These are phyloP conservation scores for Adiantum capillusveneris DNA, from an alignment of 75 land plant species.

Conservation along the genomic window DNA sequence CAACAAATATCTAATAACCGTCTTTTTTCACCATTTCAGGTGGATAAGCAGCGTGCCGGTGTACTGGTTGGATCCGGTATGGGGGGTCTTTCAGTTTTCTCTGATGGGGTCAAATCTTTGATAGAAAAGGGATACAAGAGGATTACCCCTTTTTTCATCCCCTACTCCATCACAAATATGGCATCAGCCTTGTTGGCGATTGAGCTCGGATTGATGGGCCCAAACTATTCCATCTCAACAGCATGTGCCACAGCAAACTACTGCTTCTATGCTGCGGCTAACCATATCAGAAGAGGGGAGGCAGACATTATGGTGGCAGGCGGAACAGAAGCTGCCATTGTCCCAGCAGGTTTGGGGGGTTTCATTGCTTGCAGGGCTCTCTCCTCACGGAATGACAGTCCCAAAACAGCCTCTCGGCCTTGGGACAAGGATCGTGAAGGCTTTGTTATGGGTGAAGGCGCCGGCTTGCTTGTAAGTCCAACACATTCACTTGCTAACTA, in stretches of 20 bases:
- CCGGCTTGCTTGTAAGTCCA: slow-evolving; percentile 31
- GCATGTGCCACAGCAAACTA: slow-evolving; percentile 49
- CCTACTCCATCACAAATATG: slow-evolving; percentile 44
- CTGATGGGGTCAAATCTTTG: slow-evolving; percentile 34
- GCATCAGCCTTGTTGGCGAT: slow-evolving; percentile 41
- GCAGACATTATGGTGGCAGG: slow-evolving; percentile 49
- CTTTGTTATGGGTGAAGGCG: slow-evolving; percentile 52
- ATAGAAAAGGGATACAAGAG: slow-evolving; percentile 38
- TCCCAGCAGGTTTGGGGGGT: slow-evolving; percentile 38
- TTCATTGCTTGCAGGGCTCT: slow-evolving; percentile 46
- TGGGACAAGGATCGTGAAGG: slow-evolving; percentile 51
- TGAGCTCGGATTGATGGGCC: slow-evolving; percentile 40
- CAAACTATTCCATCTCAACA: slow-evolving; percentile 48
- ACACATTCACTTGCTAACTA: not conserved
- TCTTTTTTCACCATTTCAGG: too few relatives aligned
- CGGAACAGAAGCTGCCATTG: slow-evolving; percentile 47
- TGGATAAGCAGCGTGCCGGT: slow-evolving; percentile 32
- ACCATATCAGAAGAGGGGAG: slow-evolving; percentile 39
- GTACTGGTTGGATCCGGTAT: slow-evolving; percentile 42
- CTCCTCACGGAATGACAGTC: slow-evolving; percentile 40
- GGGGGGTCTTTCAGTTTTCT: slow-evolving; percentile 35
- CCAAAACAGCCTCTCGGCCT: slow-evolving; percentile 42
- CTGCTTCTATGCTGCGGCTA: slow-evolving; percentile 44
- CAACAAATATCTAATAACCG: too few relatives aligned
- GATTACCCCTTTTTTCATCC: slow-evolving; percentile 43